A percentile compares a stretch with the other conserved stretches of the same genome.
Conservation (phyloP, 73 alveolate species). For the Paramecium sonneborni region DNA sequence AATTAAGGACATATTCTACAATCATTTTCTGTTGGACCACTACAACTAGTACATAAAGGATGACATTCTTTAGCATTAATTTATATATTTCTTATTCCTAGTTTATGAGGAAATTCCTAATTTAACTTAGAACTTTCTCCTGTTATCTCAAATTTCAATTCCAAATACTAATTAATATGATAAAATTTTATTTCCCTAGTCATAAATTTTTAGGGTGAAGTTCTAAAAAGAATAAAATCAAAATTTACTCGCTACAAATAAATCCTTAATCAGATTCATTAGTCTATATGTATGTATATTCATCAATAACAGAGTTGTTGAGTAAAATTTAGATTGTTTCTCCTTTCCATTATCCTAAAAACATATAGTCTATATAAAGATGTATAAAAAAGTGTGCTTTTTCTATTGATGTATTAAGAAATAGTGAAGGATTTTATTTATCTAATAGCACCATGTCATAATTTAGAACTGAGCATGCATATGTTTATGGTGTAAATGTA, state of each 20-base stretch:
- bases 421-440: neutral
- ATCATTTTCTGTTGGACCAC: conserved; percentile 47
- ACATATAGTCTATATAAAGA: neutral
- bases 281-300: neutral
- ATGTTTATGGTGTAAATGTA: neutral
- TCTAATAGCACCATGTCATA: neutral
- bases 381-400: neutral
- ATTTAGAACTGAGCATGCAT: neutral
- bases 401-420: neutral
- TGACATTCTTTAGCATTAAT: conserved; percentile 1
- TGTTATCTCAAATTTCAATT: neutral
- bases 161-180: neutral
- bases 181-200: neutral
- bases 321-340: neutral
- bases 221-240: neutral
- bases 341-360: neutral
- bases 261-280: neutral
- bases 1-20: conserved; percentile 16
- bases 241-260: neutral
- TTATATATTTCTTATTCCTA: conserved; percentile 25
- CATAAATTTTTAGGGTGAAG: neutral
- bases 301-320: neutral
- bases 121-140: neutral
- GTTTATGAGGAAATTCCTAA: neutral
- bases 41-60: neutral